phyloP scores from a whole-genome alignment of 352 stramenopile genomes.

The Aphanomyces euteiches region DNA sequence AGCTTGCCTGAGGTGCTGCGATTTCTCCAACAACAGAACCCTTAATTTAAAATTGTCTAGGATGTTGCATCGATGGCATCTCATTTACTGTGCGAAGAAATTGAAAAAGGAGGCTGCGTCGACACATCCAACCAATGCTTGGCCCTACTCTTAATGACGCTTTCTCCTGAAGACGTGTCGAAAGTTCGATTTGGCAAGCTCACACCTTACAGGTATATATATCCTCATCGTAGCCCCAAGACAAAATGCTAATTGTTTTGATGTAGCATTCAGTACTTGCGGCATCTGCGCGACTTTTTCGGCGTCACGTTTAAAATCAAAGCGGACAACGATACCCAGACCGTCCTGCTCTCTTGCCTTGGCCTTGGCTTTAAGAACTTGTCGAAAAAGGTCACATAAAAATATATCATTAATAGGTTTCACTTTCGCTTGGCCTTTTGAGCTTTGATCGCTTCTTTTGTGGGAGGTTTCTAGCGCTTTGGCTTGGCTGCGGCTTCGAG shows the following conservation, averaged over 20 bases:
- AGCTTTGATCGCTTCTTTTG: constrained; percentile 48
- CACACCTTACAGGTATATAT: constrained; percentile 71
- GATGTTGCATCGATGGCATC: constrained; percentile 93
- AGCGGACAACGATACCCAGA: constrained; percentile 81
- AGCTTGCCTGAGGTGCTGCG: constrained; percentile 85
- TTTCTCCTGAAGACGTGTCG: constrained; percentile 97
- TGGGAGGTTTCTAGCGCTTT: constrained; percentile 75
- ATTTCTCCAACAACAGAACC: not conserved
- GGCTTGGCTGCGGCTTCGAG: constrained; percentile 55
- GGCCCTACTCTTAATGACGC: constrained; percentile 96
- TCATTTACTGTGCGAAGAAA: constrained; percentile 95
- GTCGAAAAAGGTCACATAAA: constrained; percentile 91
- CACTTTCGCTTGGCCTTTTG: constrained; percentile 70
- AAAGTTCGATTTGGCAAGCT: constrained; percentile 89
- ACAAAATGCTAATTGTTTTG: not conserved
- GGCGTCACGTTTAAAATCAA: constrained; percentile 94
- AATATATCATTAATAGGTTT: constrained; percentile 24
- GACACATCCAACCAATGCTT: constrained; percentile 95
- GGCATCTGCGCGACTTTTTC: constrained; percentile 90
- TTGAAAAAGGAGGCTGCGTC: constrained; percentile 90
- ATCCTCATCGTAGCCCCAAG: not conserved
- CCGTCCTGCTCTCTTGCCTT: constrained; percentile 91
- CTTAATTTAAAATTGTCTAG: constrained; percentile 11
- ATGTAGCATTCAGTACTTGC: constrained; percentile 81
- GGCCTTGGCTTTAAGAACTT: constrained; percentile 95